A percentile compares a stretch with the other conserved stretches of the same genome.
Conservation (phyloP, 495 filamentous ascomycete species). For the Durotheca rogersii region DNA sequence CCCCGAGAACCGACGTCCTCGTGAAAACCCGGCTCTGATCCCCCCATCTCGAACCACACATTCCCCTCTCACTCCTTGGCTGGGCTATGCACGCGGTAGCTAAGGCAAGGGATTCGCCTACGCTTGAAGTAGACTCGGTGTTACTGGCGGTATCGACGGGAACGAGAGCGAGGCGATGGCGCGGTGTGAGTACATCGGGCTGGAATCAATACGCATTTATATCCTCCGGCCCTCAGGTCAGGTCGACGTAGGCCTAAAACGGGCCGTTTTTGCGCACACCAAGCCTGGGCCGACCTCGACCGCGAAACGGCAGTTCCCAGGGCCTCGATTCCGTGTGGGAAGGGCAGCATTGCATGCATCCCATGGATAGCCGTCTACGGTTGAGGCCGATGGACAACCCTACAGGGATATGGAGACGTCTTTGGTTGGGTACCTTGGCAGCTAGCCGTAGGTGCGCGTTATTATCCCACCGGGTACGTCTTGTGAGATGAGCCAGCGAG, state of each 20-base stretch:
- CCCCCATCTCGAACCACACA: too few species aligned
- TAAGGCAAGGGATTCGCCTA: too few species aligned
- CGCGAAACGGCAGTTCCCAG: conserved; percentile 1
- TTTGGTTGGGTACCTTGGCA: too few species aligned
- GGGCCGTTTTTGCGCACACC: conserved; percentile 18
- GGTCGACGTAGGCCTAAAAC: conserved; percentile 11
- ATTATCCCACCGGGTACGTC: too few species aligned
- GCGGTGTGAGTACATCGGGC: not conserved
- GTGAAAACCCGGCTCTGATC: not conserved
- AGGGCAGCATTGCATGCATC: conserved; percentile 13
- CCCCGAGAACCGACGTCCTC: not conserved
- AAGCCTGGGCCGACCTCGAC: conserved; percentile 23
- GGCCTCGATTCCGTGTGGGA: not conserved
- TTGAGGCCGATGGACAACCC: not conserved
- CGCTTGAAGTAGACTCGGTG: not conserved
- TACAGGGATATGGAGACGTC: too few species aligned
- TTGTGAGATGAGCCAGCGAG: too few species aligned
- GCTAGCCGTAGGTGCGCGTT: too few species aligned
- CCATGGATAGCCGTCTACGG: conserved; percentile 1
- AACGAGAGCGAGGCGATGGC: too few species aligned
- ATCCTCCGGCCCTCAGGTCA: not conserved
- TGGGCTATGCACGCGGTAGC: not conserved
- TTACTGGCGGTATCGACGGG: not conserved
- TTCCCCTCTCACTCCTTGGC: too few species aligned
- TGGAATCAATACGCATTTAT: not conserved